Base-by-base conservation (phyloP, 2,329 filamentous ascomycete genomes). In the Gyromitra esculenta region DNA sequence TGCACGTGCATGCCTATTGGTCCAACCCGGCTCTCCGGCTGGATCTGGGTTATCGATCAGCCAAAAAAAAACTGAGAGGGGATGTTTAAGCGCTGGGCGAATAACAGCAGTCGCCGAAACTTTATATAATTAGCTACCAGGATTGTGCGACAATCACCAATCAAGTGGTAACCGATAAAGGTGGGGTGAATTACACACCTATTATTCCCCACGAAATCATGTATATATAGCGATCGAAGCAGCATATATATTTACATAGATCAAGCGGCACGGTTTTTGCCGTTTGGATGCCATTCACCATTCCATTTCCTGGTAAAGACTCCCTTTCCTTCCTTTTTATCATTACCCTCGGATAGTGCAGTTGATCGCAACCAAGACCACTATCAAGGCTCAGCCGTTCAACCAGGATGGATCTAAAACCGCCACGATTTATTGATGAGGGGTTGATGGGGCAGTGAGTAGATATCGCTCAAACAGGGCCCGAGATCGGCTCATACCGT, bases 121-220 rank as follows among this genome's bases (percentile, higher is more conserved):
- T 13, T 56, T 64, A 73, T 72, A 75, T 75, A 71, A 75, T 71
- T 75, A 75, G 66, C 59, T 65, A 11, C 25, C 18, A 69, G 31
- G 57, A 63, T 59, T 70, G 45, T 43, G 43, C 54, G 37, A 67
- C 63, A 21, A 13, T 50, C 54, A 64, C 18, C 48, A 56, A 67
- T 54, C 21, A 18, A 63, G 43, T n/a, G 41, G 52, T 73, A 67
- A 63, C 64, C 43, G 63, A 66, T 74, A 74, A 73, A 68, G 71
- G 71, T 74, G 71, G 70, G 71, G 57, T 64, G 50, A 75, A 70
- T 70, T 65, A 70, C 66, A 64, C 65, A 75, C 18, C 57, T 62
- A 60, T 60, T 9, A 41, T 54, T 43, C 57, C 31, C 65, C 50
- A 59, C 59, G 43, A 54, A 69, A 52, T n/a, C 48, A 37, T 45